Evolutionary conservation across 2,329 filamentous ascomycete species (phyloP).

Genomic region (Talaromyces funiculosus): DNA sequence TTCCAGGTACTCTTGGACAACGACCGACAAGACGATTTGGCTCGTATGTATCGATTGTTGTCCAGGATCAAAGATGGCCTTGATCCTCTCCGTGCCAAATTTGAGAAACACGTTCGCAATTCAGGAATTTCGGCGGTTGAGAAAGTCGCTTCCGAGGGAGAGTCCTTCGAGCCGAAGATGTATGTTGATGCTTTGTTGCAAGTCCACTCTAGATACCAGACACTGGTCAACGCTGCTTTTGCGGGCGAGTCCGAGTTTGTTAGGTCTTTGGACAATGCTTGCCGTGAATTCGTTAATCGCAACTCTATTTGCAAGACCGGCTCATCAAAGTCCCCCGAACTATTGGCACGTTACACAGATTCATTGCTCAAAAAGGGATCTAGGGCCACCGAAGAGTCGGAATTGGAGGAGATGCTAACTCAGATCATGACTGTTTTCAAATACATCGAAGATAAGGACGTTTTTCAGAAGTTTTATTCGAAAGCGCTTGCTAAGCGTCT

Average conservation of each 20-base stretch:
- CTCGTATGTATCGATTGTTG: constrained; percentile 89
- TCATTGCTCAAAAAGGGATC: constrained; percentile 82
- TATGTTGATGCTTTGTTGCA: constrained; percentile 94
- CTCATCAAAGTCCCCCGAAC: constrained; percentile 88
- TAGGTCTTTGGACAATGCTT: constrained; percentile 90
- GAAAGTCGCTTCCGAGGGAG: constrained; percentile 81
- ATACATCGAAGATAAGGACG: constrained; percentile 99
- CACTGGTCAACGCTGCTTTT: constrained; percentile 86
- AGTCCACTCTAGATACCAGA: constrained; percentile 88
- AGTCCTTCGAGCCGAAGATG: constrained; percentile 89
- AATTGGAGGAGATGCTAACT: constrained; percentile 78
- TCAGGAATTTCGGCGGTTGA: constrained; percentile 82
- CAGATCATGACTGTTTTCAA: constrained; percentile 99
- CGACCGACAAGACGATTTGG: constrained; percentile 91
- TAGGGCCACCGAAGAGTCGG: constrained; percentile 86
- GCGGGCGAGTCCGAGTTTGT: constrained; percentile 96
- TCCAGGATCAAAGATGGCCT: constrained; percentile 85
- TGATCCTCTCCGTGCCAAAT: constrained; percentile 77
- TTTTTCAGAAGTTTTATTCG: constrained; percentile 99
- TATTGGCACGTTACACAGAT: constrained; percentile 93
- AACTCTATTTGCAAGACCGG: constrained; percentile 93
- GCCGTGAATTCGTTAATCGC: constrained; percentile 94
- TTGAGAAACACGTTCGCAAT: constrained; percentile 88
- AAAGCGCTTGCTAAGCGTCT: constrained; percentile 91
- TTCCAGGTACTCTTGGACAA: constrained; percentile 92